phyloP scores from a whole-genome alignment of 2,329 filamentous ascomycete species.

The Nigrospora sphaerica region DNA sequence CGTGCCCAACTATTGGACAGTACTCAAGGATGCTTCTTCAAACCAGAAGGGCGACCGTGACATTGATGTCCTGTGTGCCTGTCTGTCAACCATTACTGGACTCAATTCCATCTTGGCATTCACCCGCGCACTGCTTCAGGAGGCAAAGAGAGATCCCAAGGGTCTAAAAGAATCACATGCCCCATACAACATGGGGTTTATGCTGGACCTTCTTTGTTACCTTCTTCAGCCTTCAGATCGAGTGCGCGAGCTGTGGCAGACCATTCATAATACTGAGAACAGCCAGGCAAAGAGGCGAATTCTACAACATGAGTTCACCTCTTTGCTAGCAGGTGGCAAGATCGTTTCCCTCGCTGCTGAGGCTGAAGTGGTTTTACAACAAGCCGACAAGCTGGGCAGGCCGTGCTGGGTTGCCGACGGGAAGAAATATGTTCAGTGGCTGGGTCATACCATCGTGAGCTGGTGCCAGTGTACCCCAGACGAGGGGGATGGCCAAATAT shows the following conservation, averaged over 20 bases:
- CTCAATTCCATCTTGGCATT: slow-evolving; percentile 71
- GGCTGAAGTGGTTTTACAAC: slow-evolving; percentile 42
- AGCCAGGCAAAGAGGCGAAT: slow-evolving; percentile 20
- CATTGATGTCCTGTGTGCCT: slow-evolving; percentile 48
- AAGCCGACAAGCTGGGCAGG: slow-evolving; percentile 19
- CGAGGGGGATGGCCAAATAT: slow-evolving; percentile 26
- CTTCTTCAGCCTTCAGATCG: slow-evolving; percentile 29
- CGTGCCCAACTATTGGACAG: slow-evolving; percentile 74
- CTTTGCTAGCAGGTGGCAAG: slow-evolving; percentile 39
- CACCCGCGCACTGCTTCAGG: slow-evolving; percentile 53
- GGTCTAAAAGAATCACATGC: slow-evolving; percentile 32
- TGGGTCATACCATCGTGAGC: slow-evolving; percentile 54
- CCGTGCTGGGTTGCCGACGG: slow-evolving; percentile 58
- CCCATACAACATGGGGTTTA: slow-evolving; percentile 33
- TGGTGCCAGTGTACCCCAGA: slow-evolving; percentile 27
- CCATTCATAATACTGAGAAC: slow-evolving; percentile 5
- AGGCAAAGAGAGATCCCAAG: slow-evolving; percentile 32
- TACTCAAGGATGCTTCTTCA: slow-evolving; percentile 42
- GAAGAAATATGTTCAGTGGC: slow-evolving; percentile 60
- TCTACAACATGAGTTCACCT: slow-evolving; percentile 35
- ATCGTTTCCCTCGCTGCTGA: slow-evolving; percentile 46
- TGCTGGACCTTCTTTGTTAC: slow-evolving; percentile 35
- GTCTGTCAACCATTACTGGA: slow-evolving; percentile 67
- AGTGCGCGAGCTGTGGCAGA: slow-evolving; percentile 16
- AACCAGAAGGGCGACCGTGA: slow-evolving; percentile 23